These are phyloP conservation scores for Yarrowia osloensis DNA, from an alignment of 805 yeast genomes.

Conservation along the genomic window DNA sequence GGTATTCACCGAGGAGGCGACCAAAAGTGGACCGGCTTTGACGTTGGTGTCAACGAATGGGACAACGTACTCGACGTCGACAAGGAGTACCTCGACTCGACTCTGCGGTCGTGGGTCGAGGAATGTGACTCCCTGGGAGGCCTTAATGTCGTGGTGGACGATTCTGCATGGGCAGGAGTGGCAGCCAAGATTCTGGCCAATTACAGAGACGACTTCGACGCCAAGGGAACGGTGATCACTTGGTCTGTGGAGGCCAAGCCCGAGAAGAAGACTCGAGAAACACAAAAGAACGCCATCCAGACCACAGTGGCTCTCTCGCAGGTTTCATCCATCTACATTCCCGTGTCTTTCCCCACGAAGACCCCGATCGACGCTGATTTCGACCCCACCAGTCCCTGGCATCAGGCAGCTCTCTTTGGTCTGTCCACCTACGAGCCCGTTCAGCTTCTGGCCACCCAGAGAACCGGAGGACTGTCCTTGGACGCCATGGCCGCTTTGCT, in stretches of 20 bases:
- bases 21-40: conserved; percentile 39
- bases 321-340: conserved; percentile 57
- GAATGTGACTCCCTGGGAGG: conserved; percentile 76
- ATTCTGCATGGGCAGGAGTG: conserved; percentile 85
- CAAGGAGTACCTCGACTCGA: conserved; percentile 57
- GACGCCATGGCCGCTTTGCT: conserved; percentile 18
- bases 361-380: conserved; percentile 33
- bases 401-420: conserved; percentile 45
- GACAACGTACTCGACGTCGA: conserved; percentile 42
- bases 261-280: conserved; percentile 33
- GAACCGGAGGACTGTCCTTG: conserved; percentile 6
- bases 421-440: conserved; percentile 50
- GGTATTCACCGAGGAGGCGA: conserved; percentile 43
- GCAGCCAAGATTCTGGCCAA: conserved; percentile 53
- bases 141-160: conserved; percentile 69
- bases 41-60: conserved; percentile 66
- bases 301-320: conserved; percentile 51
- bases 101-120: conserved; percentile 66
- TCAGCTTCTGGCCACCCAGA: conserved; percentile 43
- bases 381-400: conserved; percentile 48
- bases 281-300: conserved; percentile 48
- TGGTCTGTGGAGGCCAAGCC: conserved; percentile 49
- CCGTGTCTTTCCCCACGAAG: conserved; percentile 46
- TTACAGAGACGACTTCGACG: conserved; percentile 68
- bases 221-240: conserved; percentile 50